Base-by-base conservation (phyloP, 257 asterid species). In the Eustoma russellianum region DNA sequence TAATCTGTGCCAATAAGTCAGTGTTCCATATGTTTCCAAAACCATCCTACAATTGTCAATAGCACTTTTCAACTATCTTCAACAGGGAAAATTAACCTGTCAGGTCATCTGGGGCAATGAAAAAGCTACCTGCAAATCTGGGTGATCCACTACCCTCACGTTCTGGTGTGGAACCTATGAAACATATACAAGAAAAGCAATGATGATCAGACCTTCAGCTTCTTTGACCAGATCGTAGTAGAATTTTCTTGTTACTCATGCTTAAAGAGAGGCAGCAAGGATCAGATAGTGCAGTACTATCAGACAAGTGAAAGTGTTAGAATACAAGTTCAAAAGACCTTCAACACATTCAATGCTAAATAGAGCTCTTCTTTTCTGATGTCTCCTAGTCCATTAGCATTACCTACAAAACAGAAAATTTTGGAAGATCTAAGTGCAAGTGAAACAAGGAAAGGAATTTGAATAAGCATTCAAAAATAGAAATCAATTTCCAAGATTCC, bases 121-220 rank as follows among this genome's bases (percentile, higher is more conserved):
- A 41, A 63, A 59, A 64, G 40, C 61, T 47, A 87, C 98, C 97
- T 85, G 93, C 66, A 92, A 50, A 68, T 79, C 83, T 60, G 93
- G 94, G 71, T 92, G 93, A 66, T 88, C 88, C 16, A 85, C 67
- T 64, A 85, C 63, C 71, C 78, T 88, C 69, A 88, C 98, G 60
- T 77, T 90, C 56, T 73, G 66, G 16, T 68, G 35, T 7, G 90
- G 87, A 72, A 92, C 77, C 98, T 91, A 83, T 67, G n/a, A 66
- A 19, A 19, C 1, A 3, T 19, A 19, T 19, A 19, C 28, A 19
- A 19, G 28, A 19, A 19, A 19, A 19, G 3, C 28, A 19, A 1
- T 19, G 28, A 19, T 19, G 28, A 19, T 19, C 3, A 19, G 28
- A 1, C 28, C 28, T 19, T 19, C 28, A 1, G 28, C 28, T 19